These are phyloP conservation scores for Penicillium griseofulvum DNA, from an alignment of 2,329 filamentous ascomycete species.

Conservation along the genomic window DNA sequence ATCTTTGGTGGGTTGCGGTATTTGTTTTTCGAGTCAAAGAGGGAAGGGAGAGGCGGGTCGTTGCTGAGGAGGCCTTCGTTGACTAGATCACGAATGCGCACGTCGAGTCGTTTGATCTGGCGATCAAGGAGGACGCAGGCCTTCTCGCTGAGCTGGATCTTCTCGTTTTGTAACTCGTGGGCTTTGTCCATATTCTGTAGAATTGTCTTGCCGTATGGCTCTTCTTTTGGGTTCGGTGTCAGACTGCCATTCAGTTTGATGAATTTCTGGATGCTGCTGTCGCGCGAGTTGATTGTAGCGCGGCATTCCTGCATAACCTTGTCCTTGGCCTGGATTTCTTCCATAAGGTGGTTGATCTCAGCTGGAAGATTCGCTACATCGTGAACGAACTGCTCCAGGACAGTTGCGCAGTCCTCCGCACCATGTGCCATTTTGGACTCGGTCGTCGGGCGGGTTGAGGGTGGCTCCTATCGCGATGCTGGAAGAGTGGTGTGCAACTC, in stretches of 20 bases:
- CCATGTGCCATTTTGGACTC: conserved; percentile 43
- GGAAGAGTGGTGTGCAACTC: not conserved
- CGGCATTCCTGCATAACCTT: conserved; percentile 58
- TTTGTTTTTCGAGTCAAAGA: conserved; percentile 51
- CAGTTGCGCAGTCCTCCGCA: conserved; percentile 61
- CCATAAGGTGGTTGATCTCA: conserved; percentile 64
- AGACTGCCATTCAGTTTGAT: conserved; percentile 62
- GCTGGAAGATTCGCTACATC: conserved; percentile 62
- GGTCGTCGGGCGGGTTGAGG: not conserved
- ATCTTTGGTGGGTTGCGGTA: conserved; percentile 48
- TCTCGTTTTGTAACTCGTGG: conserved; percentile 60
- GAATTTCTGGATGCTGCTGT: conserved; percentile 63
- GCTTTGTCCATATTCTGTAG: conserved; percentile 58
- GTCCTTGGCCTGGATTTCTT: conserved; percentile 66
- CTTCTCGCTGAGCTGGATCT: conserved; percentile 60
- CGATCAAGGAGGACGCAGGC: conserved; percentile 60
- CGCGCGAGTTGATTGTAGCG: conserved; percentile 57
- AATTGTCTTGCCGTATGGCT: conserved; percentile 57
- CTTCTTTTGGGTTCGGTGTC: conserved; percentile 62
- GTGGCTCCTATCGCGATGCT: not conserved
- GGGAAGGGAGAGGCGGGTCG: conserved; percentile 59
- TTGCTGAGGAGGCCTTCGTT: conserved; percentile 59
- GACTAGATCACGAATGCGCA: conserved; percentile 60
- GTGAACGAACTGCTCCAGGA: conserved; percentile 65
- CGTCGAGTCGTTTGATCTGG: conserved; percentile 61